phyloP scores from a whole-genome alignment of 352 stramenopile species.

The Phytophthora sojae region DNA sequence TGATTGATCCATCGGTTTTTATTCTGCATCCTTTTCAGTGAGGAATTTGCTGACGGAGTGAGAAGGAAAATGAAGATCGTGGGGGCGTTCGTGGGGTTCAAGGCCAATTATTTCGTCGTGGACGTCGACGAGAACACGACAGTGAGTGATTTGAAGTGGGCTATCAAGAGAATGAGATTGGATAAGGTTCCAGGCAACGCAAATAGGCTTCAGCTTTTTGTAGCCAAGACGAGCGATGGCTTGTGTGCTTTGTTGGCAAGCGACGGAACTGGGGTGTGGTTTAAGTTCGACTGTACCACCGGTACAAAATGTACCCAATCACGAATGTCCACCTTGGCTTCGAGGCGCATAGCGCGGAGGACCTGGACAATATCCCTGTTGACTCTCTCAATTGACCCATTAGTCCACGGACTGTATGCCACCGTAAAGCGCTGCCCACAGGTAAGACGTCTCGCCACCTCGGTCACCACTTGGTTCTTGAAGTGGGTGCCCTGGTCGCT shows the following conservation, averaged over 20 bases:
- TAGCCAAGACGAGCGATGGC: neutral
- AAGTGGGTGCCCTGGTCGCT: too few species aligned
- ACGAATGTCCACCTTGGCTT: constrained; percentile 4
- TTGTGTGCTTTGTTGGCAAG: constrained; percentile 20
- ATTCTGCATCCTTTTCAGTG: neutral
- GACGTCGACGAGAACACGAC: neutral
- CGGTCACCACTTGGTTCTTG: too few species aligned
- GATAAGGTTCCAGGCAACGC: neutral
- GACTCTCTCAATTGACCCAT: too few species aligned
- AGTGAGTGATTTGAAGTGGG: neutral
- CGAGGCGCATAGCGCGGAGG: neutral
- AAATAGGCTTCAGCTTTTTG: neutral
- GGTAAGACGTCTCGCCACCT: too few species aligned
- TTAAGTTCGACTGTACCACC: constrained; percentile 33
- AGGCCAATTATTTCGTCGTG: neutral
- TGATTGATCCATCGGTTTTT: too few species aligned
- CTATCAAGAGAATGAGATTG: neutral
- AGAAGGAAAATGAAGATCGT: neutral
- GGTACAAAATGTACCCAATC: constrained; percentile 26
- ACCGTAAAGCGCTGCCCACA: too few species aligned
- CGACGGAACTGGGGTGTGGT: constrained; percentile 35
- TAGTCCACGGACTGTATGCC: too few species aligned
- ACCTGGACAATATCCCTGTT: constrained; percentile 43
- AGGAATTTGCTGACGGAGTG: neutral
- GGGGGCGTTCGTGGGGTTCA: neutral